phyloP scores from a whole-genome alignment of 345 rosid species.

The Psidium friedrichsthalianum region DNA sequence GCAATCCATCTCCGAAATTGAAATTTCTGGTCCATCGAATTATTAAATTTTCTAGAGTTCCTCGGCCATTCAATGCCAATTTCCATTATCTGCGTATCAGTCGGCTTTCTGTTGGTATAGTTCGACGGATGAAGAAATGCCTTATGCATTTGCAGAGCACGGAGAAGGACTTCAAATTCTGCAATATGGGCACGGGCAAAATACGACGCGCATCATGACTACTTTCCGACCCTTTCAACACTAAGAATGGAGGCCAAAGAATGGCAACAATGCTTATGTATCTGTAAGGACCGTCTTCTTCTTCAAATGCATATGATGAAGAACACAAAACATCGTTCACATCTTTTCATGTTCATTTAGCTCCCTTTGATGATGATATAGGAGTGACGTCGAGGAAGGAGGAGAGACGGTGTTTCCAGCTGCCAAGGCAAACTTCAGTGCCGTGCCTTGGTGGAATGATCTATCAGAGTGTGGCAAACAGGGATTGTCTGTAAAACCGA shows the following conservation, averaged over 20 bases:
- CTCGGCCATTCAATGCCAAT: not conserved
- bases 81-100: not conserved
- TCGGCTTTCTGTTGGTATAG: not conserved
- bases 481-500: constrained; percentile 13
- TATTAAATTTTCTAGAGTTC: not conserved
- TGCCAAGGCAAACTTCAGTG: constrained; percentile 8
- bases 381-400: constrained; percentile 16
- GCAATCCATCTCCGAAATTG: not conserved
- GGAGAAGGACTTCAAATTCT: constrained; percentile 17
- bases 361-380: not conserved
- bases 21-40: not conserved
- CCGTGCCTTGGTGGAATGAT: constrained; percentile 18
- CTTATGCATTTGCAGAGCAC: constrained; percentile 1
- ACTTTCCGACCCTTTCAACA: constrained; percentile 8
- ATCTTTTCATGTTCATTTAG: not conserved
- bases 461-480: constrained; percentile 12
- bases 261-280: constrained; percentile 15
- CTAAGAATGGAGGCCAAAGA: constrained; percentile 11
- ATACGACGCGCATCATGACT: constrained; percentile 11
- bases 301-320: not conserved
- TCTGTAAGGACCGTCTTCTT: constrained; percentile 2
- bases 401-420: constrained; percentile 14
- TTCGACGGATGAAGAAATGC: not conserved
- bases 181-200: constrained; percentile 8
- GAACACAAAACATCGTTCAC: not conserved